A percentile compares a stretch with the other conserved stretches of the same genome.
phyloP scores from a whole-genome alignment of 345 rosid genomes.

The Mercurialis annua region DNA sequence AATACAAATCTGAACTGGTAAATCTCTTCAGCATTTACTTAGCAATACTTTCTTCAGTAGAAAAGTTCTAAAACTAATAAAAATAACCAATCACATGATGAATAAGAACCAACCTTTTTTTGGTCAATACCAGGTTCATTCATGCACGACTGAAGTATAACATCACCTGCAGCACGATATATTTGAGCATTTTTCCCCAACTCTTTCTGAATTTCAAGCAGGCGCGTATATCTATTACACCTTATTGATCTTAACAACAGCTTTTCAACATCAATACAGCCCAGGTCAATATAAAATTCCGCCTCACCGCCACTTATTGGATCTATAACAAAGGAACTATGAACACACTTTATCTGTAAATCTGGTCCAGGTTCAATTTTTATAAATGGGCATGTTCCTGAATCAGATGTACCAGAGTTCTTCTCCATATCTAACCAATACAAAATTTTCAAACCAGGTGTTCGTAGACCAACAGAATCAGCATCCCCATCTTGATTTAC shows the following conservation, averaged over 20 bases:
- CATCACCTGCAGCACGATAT: conserved; percentile 63
- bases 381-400: conserved; percentile 58
- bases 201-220: conserved; percentile 93
- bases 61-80: background rate
- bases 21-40: background rate
- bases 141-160: conserved; percentile 50
- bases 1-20: background rate
- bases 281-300: conserved; percentile 67
- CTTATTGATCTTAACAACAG: conserved; percentile 81
- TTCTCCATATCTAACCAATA: conserved; percentile 87
- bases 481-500: conserved; percentile 76
- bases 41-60: background rate
- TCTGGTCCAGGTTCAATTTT: conserved; percentile 90
- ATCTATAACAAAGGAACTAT: conserved; percentile 80
- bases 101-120: conserved; percentile 41
- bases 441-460: conserved; percentile 83
- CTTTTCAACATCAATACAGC: conserved; percentile 90
- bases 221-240: conserved; percentile 84
- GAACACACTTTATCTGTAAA: conserved; percentile 68
- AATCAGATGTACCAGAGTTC: conserved; percentile 44
- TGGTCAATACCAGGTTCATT: conserved; percentile 50
- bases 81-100: background rate
- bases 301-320: conserved; percentile 83
- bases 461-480: conserved; percentile 67
- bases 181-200: conserved; percentile 64